Evolutionary conservation across 306 rosid genomes (phyloP).

Genomic region (Lagenaria siceraria): DNA sequence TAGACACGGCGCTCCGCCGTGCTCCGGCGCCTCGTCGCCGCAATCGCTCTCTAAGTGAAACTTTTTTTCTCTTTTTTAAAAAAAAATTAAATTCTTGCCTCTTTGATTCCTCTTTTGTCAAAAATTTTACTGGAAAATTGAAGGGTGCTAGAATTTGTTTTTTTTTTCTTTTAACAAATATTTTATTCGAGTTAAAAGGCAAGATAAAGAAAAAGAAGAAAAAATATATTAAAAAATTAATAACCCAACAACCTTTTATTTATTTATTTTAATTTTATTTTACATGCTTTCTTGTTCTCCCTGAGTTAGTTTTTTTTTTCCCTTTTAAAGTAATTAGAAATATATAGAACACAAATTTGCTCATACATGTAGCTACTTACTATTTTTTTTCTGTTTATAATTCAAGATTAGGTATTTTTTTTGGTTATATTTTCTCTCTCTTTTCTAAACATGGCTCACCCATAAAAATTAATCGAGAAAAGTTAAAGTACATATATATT

Average conservation of each 20-base stretch:
- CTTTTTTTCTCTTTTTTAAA: background rate
- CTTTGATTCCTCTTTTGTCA: background rate
- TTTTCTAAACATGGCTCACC: no score
- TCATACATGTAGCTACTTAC: no score
- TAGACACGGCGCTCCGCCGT: slow-evolving; percentile 36
- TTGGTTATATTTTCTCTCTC: no score
- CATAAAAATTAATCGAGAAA: no score
- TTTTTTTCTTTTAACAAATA: background rate
- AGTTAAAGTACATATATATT: no score
- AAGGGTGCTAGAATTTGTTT: background rate
- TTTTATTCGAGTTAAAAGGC: background rate
- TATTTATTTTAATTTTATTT: background rate
- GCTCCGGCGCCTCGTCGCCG: slow-evolving; percentile 39
- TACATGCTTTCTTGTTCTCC: background rate
- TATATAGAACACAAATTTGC: no score
- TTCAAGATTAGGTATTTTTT: no score
- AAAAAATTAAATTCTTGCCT: background rate
- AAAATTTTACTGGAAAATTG: background rate
- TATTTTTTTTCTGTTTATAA: no score
- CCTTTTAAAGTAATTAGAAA: background rate
- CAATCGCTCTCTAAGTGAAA: slow-evolving; percentile 40
- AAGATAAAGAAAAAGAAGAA: background rate
- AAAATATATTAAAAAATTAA: background rate
- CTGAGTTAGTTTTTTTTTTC: no score
- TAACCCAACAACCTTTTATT: background rate